phyloP scores from a whole-genome alignment of 2,329 filamentous ascomycete species.

The Colletotrichum godetiae region DNA sequence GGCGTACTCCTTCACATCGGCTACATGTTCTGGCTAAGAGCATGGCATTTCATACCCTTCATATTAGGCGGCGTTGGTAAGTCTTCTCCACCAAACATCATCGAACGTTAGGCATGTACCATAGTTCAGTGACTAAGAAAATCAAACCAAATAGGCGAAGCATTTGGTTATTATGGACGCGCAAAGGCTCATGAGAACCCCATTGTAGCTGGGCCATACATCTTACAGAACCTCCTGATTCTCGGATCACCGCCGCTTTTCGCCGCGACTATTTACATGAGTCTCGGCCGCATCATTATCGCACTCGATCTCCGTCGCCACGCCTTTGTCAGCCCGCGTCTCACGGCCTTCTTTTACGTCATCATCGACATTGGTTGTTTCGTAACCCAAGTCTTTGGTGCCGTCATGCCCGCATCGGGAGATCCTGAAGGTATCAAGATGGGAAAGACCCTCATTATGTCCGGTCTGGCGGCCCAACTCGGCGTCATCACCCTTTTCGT shows the following conservation, averaged over 20 bases:
- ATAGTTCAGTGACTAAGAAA: too few species aligned
- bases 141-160: slow-evolving; percentile 13
- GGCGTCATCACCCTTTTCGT: slow-evolving; percentile 60
- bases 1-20: neutral
- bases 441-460: slow-evolving; percentile 38
- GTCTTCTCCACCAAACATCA: neutral
- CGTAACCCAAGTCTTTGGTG: slow-evolving; percentile 52
- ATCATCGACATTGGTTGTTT: slow-evolving; percentile 56
- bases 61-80: slow-evolving; percentile 19
- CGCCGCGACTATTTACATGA: slow-evolving; percentile 56
- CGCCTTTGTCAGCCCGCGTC: slow-evolving; percentile 49
- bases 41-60: slow-evolving; percentile 19
- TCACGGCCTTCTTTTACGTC: slow-evolving; percentile 61
- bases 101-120: too few species aligned
- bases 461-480: slow-evolving; percentile 61
- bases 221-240: slow-evolving; percentile 51
- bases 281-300: slow-evolving; percentile 47
- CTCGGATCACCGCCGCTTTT: slow-evolving; percentile 52
- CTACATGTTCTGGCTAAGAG: slow-evolving; percentile 14
- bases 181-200: slow-evolving; percentile 12
- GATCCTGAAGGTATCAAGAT: slow-evolving; percentile 23
- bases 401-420: slow-evolving; percentile 40
- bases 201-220: slow-evolving; percentile 40
- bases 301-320: slow-evolving; percentile 48
- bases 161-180: slow-evolving; percentile 32